Evolutionary conservation across 805 yeast species (phyloP), one percentile per base, ranked within the genome.

Genomic region (Candida endomychidarum): DNA sequence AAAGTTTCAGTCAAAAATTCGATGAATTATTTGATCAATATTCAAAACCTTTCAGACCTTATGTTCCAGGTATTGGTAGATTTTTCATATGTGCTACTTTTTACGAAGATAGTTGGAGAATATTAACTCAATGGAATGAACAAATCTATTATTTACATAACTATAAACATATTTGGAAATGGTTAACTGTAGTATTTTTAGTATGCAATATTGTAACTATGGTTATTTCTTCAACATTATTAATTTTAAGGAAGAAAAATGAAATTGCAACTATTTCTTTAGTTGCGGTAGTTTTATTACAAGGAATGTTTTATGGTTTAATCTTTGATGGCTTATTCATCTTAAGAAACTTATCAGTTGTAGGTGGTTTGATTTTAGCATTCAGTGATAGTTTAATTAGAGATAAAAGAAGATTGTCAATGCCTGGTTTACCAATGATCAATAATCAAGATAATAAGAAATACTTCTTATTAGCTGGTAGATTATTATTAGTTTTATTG

Each of bases 51-150:
- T 57, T 82, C 32, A 81, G 75, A 58, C 91, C 91, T 0, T 82
- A 79, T 53, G 82, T 90, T 35, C 97, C 98, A 7, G 80, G 81
- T 16, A 78, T 91, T 53, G 98, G 96, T 26, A 75, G 98, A 43
- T 80, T 86, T 45, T 77, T 90, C 49, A 90, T 91, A 46, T 96
- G 91, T 41, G 95, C 96, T 35, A 93, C 98, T 0, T 91, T 90
- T 59, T 78, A 80, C 50, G 98, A 91, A 65, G 98, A 93, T 57
- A 77, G 96, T 3, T 59, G 83, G 38, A 77, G 99, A 61, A 86
- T 91, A 54, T 52, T 81, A 38, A 67, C 88, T 5, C 97, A 90
- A 67, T 91, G 97, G 97, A 63, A 75, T 24, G 96, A 87, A 54
- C 99, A 91, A 64, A 86, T 87, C 17, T 84, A 79, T 60, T 91